These are phyloP conservation scores for Tuber borchii DNA, from an alignment of 495 filamentous ascomycete genomes.

Conservation along the genomic window DNA sequence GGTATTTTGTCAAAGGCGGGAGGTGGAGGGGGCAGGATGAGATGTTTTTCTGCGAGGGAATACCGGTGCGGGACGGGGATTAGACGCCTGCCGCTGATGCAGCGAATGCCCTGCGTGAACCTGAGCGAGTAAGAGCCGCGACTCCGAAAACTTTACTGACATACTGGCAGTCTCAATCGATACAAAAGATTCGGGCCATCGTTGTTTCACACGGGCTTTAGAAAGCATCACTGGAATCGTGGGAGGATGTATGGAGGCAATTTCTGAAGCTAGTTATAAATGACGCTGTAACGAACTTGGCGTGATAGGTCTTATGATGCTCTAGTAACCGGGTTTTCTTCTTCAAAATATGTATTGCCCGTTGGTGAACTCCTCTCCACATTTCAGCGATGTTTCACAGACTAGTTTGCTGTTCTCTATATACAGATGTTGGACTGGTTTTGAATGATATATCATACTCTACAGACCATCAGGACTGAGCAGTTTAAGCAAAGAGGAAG, in stretches of 20 bases:
- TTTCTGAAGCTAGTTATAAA: neutral
- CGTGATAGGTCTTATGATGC: neutral
- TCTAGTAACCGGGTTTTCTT: neutral
- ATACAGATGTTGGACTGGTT: neutral
- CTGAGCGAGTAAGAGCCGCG: neutral
- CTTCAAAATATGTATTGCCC: neutral
- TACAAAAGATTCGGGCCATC: neutral
- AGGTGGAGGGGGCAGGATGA: neutral
- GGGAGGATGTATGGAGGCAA: neutral
- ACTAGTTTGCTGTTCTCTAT: neutral
- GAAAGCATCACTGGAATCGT: neutral
- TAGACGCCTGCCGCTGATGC: neutral
- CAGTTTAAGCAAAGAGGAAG: neutral
- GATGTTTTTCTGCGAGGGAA: neutral
- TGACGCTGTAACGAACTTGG: neutral
- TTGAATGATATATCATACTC: neutral
- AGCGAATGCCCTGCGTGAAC: neutral
- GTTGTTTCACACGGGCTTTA: constrained; percentile 2
- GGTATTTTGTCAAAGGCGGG: neutral
- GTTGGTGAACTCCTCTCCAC: neutral
- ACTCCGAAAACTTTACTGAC: neutral
- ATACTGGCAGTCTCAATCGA: neutral
- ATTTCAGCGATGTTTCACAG: neutral
- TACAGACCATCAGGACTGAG: neutral
- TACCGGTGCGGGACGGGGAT: neutral